Evolutionary conservation across 129 eudicot species (phyloP), one percentile per base, ranked within the genome.

Genomic region (Kitagawia praeruptora): DNA sequence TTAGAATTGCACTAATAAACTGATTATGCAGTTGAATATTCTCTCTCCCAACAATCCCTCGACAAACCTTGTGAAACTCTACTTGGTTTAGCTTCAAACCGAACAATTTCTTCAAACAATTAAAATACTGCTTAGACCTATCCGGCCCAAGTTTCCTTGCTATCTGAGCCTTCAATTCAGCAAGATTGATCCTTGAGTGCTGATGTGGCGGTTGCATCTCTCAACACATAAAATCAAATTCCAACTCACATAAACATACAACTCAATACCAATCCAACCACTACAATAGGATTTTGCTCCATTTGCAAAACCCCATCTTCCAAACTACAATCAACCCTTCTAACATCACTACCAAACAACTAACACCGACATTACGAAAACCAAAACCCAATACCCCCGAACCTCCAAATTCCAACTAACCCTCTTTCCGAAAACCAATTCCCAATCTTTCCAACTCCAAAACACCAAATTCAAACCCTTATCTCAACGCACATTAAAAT

Each of bases 121-220:
- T 75, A 46, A 92, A 90, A 74, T 95, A 95, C 84, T 80, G 92
- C 75, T 87, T 85, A 47, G 92, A 90, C 83, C 87, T 83, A 79
- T 89, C 96, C 0, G 88, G 89, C 83, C 97, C 99, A 45, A 95
- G 81, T 81, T 89, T 89, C 84, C 86, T 89, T 69, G 78, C 82
- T 78, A 92, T 77, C 84, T 85, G 91, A 84, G 89, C 87, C 85
- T 87, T 90, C 87, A 95, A 42, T 77, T 92, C 96, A 13, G 90
- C 78, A 71, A 86, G 86, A 85, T 90, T 84, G 85, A 95, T 86
- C 83, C 96, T 84, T 75, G 92, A 85, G 79, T 78, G 93, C 81
- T 90, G 90, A 67, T 86, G 91, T 27, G 91, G 91, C 10, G 97
- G 96, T 75, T 87, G 92, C 97, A 94, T 94, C 82, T 88, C 87